These are phyloP conservation scores for Amauroascus niger DNA, from an alignment of 2,329 filamentous ascomycete species.

Conservation along the genomic window DNA sequence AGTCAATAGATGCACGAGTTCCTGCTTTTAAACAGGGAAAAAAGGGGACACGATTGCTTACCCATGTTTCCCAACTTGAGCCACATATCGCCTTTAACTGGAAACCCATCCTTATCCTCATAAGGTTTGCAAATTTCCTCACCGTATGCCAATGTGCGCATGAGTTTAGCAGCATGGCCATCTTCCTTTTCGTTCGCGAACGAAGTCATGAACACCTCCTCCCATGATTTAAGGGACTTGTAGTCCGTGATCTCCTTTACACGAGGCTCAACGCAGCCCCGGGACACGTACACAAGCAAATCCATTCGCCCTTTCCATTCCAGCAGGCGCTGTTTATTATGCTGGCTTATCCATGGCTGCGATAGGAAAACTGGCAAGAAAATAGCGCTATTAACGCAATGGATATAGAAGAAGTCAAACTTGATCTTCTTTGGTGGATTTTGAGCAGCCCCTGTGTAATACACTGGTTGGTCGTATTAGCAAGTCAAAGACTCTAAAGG, in stretches of 20 bases:
- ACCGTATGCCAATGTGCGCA: conserved; percentile 59
- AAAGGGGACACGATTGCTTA: conserved; percentile 19
- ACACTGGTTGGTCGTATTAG: conserved; percentile 30
- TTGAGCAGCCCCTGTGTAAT: conserved; percentile 53
- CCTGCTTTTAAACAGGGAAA: background rate
- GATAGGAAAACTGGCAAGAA: conserved; percentile 58
- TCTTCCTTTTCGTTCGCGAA: conserved; percentile 53
- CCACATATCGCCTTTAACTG: conserved; percentile 38
- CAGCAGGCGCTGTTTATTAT: conserved; percentile 58
- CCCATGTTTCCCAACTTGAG: conserved; percentile 39
- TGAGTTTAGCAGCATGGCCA: conserved; percentile 69
- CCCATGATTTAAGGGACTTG: conserved; percentile 42
- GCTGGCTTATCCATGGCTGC: conserved; percentile 50
- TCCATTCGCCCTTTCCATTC: conserved; percentile 75
- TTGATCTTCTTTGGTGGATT: conserved; percentile 56
- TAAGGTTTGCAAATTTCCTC: conserved; percentile 40
- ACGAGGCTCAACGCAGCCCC: conserved; percentile 52
- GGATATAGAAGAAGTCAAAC: conserved; percentile 77
- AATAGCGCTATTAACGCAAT: conserved; percentile 66
- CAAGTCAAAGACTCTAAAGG: too few species aligned
- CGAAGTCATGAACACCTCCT: conserved; percentile 38
- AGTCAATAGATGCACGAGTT: background rate
- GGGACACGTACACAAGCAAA: conserved; percentile 62
- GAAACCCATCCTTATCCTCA: conserved; percentile 27
- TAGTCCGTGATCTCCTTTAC: conserved; percentile 54